Conservation (phyloP, 106 monocot genomes). For the Platanthera guangdongensis region DNA sequence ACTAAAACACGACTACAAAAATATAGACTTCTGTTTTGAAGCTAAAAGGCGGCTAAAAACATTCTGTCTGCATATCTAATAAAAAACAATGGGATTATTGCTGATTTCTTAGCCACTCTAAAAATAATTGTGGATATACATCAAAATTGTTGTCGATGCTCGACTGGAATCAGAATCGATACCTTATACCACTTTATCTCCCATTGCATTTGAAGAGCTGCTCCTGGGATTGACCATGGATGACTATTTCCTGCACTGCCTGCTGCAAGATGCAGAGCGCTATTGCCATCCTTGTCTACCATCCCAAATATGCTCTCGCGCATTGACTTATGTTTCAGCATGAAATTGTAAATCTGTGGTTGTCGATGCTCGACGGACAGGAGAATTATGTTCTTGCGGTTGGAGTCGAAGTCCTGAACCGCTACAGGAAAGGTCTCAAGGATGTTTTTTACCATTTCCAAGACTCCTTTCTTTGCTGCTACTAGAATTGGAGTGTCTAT, state of each 20-base stretch:
- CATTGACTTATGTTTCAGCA: constrained; percentile 4
- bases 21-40: no score
- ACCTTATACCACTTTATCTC: constrained; percentile 27
- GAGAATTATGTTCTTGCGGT: constrained; percentile 21
- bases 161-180: not conserved
- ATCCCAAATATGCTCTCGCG: constrained; percentile 10
- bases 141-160: no score
- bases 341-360: constrained; percentile 11
- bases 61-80: no score
- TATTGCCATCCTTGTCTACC: constrained; percentile 18
- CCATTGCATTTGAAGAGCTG: constrained; percentile 26
- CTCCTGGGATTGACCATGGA: constrained; percentile 22
- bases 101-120: no score
- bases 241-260: not conserved
- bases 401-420: constrained; percentile 5
- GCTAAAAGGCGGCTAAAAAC: no score
- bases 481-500: constrained; percentile 15
- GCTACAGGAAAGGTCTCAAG: constrained; percentile 16
- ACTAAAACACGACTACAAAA: no score
- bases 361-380: constrained; percentile 21
- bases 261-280: constrained; percentile 20
- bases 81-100: no score
- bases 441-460: constrained; percentile 24
- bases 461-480: constrained; percentile 24
- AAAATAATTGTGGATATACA: no score